Base-by-base conservation (phyloP, 2,329 filamentous ascomycete species). In the Neospermospora avenae region DNA sequence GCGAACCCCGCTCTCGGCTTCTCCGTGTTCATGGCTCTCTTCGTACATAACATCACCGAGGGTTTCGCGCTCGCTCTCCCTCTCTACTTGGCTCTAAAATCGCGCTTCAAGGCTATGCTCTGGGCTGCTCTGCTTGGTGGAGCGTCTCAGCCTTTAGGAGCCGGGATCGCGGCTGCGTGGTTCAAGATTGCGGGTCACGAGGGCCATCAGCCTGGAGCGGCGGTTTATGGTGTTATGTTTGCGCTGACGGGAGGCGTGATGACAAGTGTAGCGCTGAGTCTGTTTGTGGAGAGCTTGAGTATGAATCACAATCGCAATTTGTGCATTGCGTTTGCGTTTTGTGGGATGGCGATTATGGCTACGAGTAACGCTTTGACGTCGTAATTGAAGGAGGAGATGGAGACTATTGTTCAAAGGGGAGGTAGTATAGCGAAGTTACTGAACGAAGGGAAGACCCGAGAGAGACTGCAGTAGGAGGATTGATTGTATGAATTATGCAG, bases 1-100 rank as follows among this genome's bases (percentile, higher is more conserved):
- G 93, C 92, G 13, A 98, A 93, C 73, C 93, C 95, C 0, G 80
- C 83, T 0, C 84, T 99, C 0, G 95, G 95, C 20, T 86, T 96
- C 74, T 89, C 90, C 55, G 91, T 99, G 57, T 99, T 99, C 77
- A 84, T 98, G 74, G 93, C 95, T 0, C 83, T 99, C 7, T 96
- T 96, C 72, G 93, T 99, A 61, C 95, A 99, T 81, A 99, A 98
- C 77, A 96, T 99, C 70, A 93, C 91, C 28, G 95, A 99, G 77
- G 95, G 95, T 1, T 98, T 98, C 72, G 91, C 93, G 63, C 89
- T 99, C 82, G 91, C 92, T 0, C 78, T 99, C 0, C 95, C 95
- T 0, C 80, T 99, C 0, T 99, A 96, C 75, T 89, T 99, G 70
- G 95, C 95, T 1, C 84, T 97, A 34, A 84, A 88, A 63, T 93